Base-by-base conservation (phyloP, 2,329 filamentous ascomycete genomes). In the Cercospora brassicicola region DNA sequence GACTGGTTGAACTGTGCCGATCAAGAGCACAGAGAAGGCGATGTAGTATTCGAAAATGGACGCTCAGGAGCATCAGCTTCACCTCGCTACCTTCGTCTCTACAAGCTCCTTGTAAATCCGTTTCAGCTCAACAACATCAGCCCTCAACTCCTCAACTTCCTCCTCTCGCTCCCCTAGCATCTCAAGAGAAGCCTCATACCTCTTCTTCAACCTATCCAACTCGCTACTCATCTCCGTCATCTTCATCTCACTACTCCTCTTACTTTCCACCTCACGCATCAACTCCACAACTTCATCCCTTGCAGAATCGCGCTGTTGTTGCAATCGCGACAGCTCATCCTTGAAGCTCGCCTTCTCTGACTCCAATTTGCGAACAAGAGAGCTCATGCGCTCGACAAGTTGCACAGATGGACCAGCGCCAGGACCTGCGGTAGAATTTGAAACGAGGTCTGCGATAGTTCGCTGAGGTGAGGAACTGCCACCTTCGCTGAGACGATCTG, bases 131-230 rank as follows among this genome's bases (percentile, higher is more conserved):
- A 89, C 85, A 63, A 99, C 91, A 83, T 98, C 95, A 11, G 91
- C 90, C 79, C 86, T 89, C 73, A 99, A 83, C 84, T 99, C 95
- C 77, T 97, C 93, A 2, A 97, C 94, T 76, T 91, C 83, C 84
- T 99, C 95, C 79, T 93, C 97, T 87, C 97, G 97, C 86, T 99
- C 95, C 1, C 95, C 95, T 66, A 99, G 82, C 88, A 98, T 90
- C 82, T 98, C 94, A 63, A 99, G 84, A 68, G 93, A 96, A 13
- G 93, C 95, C 78, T 96, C 89, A 78, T 98, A 97, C 74, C 94
- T 86, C 70, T 88, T 84, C 75, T 92, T 89, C 71, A 97, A 83
- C 51, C 88, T 87, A 30, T 81, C 82, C 60, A 97, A 82, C 73
- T 93, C 87, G 56, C 80, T 82, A 78, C 96, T 90, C 13, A 97